These are phyloP conservation scores for Cerrena zonata DNA, from an alignment of 1,284 basidiomycete species.

Conservation along the genomic window DNA sequence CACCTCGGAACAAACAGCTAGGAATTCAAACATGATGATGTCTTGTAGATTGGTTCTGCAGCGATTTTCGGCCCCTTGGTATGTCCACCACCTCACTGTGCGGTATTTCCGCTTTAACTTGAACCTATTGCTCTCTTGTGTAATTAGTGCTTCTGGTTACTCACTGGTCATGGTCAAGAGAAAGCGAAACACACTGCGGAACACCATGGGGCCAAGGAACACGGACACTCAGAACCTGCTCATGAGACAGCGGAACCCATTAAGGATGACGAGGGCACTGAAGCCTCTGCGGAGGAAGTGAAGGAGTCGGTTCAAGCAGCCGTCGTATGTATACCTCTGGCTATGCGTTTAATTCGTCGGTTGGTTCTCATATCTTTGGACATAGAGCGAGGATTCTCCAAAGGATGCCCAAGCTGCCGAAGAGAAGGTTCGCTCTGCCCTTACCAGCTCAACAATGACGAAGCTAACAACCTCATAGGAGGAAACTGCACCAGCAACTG, in stretches of 20 bases:
- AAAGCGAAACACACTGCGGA: constrained; percentile 4
- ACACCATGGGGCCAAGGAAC: not conserved
- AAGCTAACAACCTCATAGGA: no score
- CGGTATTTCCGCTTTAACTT: not conserved
- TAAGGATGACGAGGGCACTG: constrained; percentile 13
- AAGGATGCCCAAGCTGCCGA: constrained; percentile 26
- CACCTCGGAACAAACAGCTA: no score
- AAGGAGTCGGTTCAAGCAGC: constrained; percentile 5
- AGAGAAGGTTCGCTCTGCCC: constrained; percentile 9
- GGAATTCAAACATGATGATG: not conserved
- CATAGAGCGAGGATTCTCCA: constrained; percentile 27
- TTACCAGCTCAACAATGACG: not conserved
- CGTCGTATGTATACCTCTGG: constrained; percentile 4
- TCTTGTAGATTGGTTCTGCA: constrained; percentile 25
- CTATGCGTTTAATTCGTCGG: not conserved
- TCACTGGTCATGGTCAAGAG: constrained; percentile 12
- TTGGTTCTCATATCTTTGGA: not conserved
- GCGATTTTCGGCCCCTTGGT: constrained; percentile 27
- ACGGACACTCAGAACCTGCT: not conserved
- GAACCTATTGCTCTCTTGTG: not conserved
- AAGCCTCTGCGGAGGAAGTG: constrained; percentile 14
- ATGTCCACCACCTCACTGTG: constrained; percentile 7
- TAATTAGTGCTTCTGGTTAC: constrained; percentile 13
- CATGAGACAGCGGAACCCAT: constrained; percentile 1
- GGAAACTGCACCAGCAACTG: no score